Evolutionary conservation across 495 filamentous ascomycete species (phyloP), one percentile per base, ranked within the genome.

Genomic region (Annulohypoxylon stygium): DNA sequence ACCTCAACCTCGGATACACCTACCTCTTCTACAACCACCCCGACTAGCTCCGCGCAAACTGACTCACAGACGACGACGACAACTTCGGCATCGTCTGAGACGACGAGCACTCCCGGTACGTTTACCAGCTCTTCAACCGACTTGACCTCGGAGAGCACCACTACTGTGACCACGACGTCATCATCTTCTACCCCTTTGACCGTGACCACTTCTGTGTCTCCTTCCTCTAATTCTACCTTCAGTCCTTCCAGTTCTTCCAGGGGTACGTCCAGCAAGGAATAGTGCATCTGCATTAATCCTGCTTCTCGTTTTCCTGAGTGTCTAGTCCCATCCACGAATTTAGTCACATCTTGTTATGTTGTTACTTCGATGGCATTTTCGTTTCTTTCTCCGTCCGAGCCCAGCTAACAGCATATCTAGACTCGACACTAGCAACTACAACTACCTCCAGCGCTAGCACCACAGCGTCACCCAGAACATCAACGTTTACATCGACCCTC

Each of bases 401-500:
- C 8, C 9, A 12, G 34, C 69, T 75, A 68, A 75, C 47, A 9
- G 10, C 8, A 8, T 50, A 0, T 16, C 30, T 39, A 79, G 75
- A 25, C n/a, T 72, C 72, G 6, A 75, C 75, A 39, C 26, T 68
- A 12, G 53, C 66, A 36, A 70, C 75, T 6, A 45, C 76, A 26
- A 74, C 73, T 2, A 69, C 71, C 2, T 39, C 77, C 33, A 72
- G 59, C 3, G 36, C 70, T n/a, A 66, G 34, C 7, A 69, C 57
- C 34, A 64, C 53, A 1, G 10, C 75, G 26, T 62, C 71, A 34
- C 51, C 76, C 9, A 73, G 57, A 33, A 79, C 73, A n/a, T 75
- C 75, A 11, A 75, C 82, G 0, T 76, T 78, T 47, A 83, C 80
- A 9, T 80, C 76, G 9, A 85, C 82, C 0, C 72, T 78, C 9